Percentiles rank a stretch among this genome's conserved stretches.
These are phyloP conservation scores for Heterococcus sp. DNA, from an alignment of 108 stramenopile genomes.

Conservation along the genomic window DNA sequence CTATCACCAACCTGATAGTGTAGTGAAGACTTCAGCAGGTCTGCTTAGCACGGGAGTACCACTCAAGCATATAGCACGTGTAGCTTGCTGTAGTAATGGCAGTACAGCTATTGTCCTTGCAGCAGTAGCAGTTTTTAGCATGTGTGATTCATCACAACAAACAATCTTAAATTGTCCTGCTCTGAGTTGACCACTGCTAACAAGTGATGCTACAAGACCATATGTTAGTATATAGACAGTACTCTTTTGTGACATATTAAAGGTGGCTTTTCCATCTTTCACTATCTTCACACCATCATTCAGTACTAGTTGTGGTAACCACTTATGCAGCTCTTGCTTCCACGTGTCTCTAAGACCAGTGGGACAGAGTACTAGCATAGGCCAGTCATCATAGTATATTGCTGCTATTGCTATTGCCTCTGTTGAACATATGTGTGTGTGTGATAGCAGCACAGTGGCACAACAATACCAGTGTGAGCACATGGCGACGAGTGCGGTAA, in stretches of 20 bases:
- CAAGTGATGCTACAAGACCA: background rate
- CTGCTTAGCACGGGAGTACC: slow-evolving; percentile 89
- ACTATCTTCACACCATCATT: too few species aligned
- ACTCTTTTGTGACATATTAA: too few species aligned
- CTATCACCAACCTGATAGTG: too few species aligned
- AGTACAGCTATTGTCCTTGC: slow-evolving; percentile 72
- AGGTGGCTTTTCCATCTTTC: too few species aligned
- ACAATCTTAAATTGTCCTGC: slow-evolving; percentile 71
- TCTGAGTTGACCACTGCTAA: background rate
- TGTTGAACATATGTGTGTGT: too few species aligned
- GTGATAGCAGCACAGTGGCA: too few species aligned
- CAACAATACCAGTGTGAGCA: too few species aligned
- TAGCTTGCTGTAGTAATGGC: slow-evolving; percentile 73
- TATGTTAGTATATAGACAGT: background rate
- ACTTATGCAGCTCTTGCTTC: slow-evolving; percentile 80
- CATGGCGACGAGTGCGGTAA: too few species aligned
- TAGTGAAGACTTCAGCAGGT: slow-evolving; percentile 82
- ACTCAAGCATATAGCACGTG: slow-evolving; percentile 74
- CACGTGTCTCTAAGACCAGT: slow-evolving; percentile 73
- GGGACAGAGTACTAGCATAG: slow-evolving; percentile 77
- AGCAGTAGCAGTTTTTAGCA: slow-evolving; percentile 81
- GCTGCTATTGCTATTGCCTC: slow-evolving; percentile 75
- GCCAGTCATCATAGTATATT: slow-evolving; percentile 77
- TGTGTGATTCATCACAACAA: slow-evolving; percentile 93
- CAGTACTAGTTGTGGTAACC: slow-evolving; percentile 51